Base-by-base conservation (phyloP, 2,329 filamentous ascomycete genomes). In the Colletotrichum kahawae region DNA sequence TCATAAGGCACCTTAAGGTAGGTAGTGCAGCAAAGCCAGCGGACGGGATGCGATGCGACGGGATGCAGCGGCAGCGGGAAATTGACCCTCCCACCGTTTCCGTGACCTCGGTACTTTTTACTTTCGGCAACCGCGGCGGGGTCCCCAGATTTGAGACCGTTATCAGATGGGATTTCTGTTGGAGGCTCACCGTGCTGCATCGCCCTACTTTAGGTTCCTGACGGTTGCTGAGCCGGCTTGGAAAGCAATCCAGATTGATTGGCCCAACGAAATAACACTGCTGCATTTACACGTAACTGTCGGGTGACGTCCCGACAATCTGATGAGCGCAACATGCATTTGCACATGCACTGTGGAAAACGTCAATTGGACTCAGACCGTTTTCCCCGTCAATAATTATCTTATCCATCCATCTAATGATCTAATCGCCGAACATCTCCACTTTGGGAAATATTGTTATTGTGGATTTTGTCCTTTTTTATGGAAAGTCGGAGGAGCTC, bases 121-220 rank as follows among this genome's bases (percentile, higher is more conserved):
- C 43, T 21, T 75, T 75, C 72, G 69, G 72, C 72, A 75, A 72
- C 13, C 27, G 68, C 68, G 68, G 56, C n/a, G 43, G 56, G 27
- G 33, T 18, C 62, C 72, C 72, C 68, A 65, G 63, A 75, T 51
- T 75, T 18, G 2, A 57, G 68, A 24, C 68, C 33, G 69, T 75
- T 75, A 75, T 75, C 72, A 75, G 72, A 75, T 75, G 62, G 14
- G n/a, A 67, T 31, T 63, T 13, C 10, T 68, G 66, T 29, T 34
- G 34, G 48, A 16, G 31, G 38, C 62, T 59, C 62, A 62, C 67
- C 62, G 29, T n/a, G 34, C 60, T 27, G 34, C 60, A 43, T 24
- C 60, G 21, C 60, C 34, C 60, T 63, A 43, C 16, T 38, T 27
- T 43, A 34, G 31, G 12, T 2, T 14, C 21, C 3, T 43, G 60